Base-by-base conservation (phyloP, 2,329 filamentous ascomycete species). In the Fusarium sp. region DNA sequence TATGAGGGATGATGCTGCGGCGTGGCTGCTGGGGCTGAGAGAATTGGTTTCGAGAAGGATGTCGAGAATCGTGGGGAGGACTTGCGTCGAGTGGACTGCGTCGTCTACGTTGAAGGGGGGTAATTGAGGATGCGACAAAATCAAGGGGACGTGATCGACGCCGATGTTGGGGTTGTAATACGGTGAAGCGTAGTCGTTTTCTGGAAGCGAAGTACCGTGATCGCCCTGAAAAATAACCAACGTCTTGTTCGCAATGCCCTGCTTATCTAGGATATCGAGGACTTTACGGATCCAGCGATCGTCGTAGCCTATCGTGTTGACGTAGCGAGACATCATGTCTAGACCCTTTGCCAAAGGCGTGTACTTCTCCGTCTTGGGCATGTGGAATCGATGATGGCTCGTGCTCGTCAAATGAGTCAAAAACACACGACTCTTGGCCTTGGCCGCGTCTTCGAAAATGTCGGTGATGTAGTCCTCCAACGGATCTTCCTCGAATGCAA, bases 381-480 rank as follows among this genome's bases (percentile, higher is more conserved):
- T 65, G 2, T 72, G 75, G 47, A 80, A 82, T 11, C 79, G 75
- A 41, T 82, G 80, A 59, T 82, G 81, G 6, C 77, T 79, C 8
- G 81, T 82, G 65, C 80, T 82, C 7, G 81, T 82, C 7, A 82
- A 61, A 62, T 82, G 81, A 4, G 80, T 78, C 9, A 82, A 60
- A 36, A 82, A 82, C 1, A 82, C 71, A 15, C 81, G 75, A 44
- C 81, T 76, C 20, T 81, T 74, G 2, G 76, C 77, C 42, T 78
- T 70, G 39, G 70, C 75, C 20, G 81, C 81, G 3, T 75, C 70
- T 6, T 67, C 67, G 20, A 82, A 81, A n/a, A 76, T 73, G 57
- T 82, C 80, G 7, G 73, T 75, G 30, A 82, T 75, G 18, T 82
- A 82, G 30, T 81, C 75, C 41, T 80, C 78, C 7, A 82, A 70